Percentiles rank a stretch among this genome's conserved stretches.
phyloP scores from a whole-genome alignment of 108 stramenopile genomes.

The Cyclotella cryptica region DNA sequence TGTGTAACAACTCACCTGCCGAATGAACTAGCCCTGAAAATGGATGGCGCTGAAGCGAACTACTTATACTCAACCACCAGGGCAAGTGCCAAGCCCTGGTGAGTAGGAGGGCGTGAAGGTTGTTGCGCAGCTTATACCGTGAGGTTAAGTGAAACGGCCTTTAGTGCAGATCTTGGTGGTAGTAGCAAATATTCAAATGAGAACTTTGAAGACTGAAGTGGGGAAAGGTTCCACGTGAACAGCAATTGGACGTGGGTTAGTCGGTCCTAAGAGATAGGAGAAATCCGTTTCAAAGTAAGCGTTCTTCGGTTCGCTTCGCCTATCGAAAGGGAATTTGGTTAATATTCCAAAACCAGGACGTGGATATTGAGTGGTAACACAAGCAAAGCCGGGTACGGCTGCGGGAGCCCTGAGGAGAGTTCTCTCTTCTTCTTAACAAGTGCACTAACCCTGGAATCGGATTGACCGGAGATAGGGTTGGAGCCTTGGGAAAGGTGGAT shows the following conservation, averaged over 20 bases:
- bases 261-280: constrained; percentile 93
- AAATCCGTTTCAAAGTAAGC: constrained; percentile 85
- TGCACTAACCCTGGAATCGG: constrained; percentile 89
- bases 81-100: constrained; percentile 72
- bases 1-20: constrained; percentile 92
- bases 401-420: constrained; percentile 91
- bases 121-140: constrained; percentile 87
- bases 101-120: constrained; percentile 96
- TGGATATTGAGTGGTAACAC: constrained; percentile 94
- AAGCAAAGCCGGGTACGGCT: constrained; percentile 89
- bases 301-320: constrained; percentile 73
- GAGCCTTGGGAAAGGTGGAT: constrained; percentile 86
- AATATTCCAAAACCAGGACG: constrained; percentile 94
- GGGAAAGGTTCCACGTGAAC: constrained; percentile 92
- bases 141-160: constrained; percentile 93
- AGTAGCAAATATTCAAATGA: constrained; percentile 98
- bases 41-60: constrained; percentile 96
- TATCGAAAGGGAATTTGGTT: constrained; percentile 95
- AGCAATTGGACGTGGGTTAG: constrained; percentile 93
- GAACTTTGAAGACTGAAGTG: constrained; percentile 93
- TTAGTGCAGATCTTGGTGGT: constrained; percentile 97
- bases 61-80: constrained; percentile 88
- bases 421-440: constrained; percentile 96
- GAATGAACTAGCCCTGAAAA: constrained; percentile 95
- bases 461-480: constrained; percentile 90